phyloP scores from a whole-genome alignment of 2,329 filamentous ascomycete genomes.

The Botryotinia calthae region DNA sequence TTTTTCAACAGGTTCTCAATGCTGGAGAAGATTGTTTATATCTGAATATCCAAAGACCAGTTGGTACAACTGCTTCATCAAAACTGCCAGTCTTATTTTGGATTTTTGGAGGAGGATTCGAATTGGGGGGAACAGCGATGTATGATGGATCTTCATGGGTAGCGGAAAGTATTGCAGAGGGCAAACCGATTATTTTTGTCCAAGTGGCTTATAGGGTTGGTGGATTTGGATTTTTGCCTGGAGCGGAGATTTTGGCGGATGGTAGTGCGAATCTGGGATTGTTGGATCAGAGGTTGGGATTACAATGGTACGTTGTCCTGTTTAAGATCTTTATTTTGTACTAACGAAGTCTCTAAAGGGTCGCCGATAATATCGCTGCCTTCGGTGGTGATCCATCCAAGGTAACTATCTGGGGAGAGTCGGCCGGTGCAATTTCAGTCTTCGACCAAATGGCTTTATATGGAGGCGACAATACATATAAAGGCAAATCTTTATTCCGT shows the following conservation, averaged over 20 bases:
- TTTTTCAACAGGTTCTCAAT: constrained; percentile 55
- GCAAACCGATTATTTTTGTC: constrained; percentile 70
- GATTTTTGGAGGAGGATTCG: constrained; percentile 68
- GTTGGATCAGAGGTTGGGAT: constrained; percentile 67
- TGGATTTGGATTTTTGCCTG: constrained; percentile 71
- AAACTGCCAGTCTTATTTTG: constrained; percentile 67
- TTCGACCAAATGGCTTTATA: constrained; percentile 75
- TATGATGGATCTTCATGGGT: constrained; percentile 54
- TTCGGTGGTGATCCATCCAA: constrained; percentile 63
- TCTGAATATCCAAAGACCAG: constrained; percentile 58
- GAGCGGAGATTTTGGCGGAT: constrained; percentile 64
- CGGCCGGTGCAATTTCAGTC: constrained; percentile 67
- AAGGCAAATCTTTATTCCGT: constrained; percentile 71
- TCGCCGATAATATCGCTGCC: constrained; percentile 70
- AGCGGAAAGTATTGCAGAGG: constrained; percentile 44
- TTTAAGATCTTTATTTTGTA: neutral
- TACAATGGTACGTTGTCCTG: constrained; percentile 56
- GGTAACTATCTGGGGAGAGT: constrained; percentile 47
- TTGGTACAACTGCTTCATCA: constrained; percentile 50
- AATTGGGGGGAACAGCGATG: constrained; percentile 50
- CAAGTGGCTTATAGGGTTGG: constrained; percentile 75
- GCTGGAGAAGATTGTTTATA: constrained; percentile 64
- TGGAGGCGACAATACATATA: constrained; percentile 70
- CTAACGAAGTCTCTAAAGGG: constrained; percentile 29
- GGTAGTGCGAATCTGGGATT: constrained; percentile 69